Evolutionary conservation across 1,284 basidiomycete genomes (phyloP).

Genomic region (Malassezia arunalokei): DNA sequence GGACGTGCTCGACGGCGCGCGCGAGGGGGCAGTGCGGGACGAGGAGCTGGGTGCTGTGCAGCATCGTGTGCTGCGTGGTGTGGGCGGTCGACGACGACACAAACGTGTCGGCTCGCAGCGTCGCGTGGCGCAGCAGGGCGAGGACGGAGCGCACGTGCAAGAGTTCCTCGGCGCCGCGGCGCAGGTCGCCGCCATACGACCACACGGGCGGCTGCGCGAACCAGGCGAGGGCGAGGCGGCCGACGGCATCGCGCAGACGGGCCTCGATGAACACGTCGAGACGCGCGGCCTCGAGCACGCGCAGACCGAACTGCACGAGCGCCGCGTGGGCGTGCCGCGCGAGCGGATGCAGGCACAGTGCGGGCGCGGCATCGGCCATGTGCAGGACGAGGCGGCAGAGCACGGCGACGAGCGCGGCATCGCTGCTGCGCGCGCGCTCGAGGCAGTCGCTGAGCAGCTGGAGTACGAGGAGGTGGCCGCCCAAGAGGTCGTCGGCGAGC

Average conservation of each 20-base stretch:
- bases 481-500: slow-evolving; percentile 58
- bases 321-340: slow-evolving; percentile 79
- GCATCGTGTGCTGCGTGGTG: neutral
- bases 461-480: slow-evolving; percentile 69
- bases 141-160: slow-evolving; percentile 74
- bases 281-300: slow-evolving; percentile 73
- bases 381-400: slow-evolving; percentile 69
- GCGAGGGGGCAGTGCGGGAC: slow-evolving; percentile 24
- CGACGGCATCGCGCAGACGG: slow-evolving; percentile 63
- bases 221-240: slow-evolving; percentile 73
- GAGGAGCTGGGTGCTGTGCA: slow-evolving; percentile 15
- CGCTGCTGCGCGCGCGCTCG: slow-evolving; percentile 80
- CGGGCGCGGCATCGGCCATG: slow-evolving; percentile 21
- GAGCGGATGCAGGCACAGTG: slow-evolving; percentile 72
- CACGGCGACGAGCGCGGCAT: slow-evolving; percentile 61
- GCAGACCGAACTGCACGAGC: slow-evolving; percentile 82
- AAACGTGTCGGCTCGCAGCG: slow-evolving; percentile 51
- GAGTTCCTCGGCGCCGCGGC: slow-evolving; percentile 78
- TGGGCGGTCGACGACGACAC: slow-evolving; percentile 26
- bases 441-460: slow-evolving; percentile 84
- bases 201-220: slow-evolving; percentile 57
- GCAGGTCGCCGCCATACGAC: slow-evolving; percentile 82
- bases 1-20: slow-evolving; percentile 18
- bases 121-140: slow-evolving; percentile 62
- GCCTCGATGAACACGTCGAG: slow-evolving; percentile 75